Percentiles rank a stretch among this genome's conserved stretches.
Conservation (phyloP, 352 stramenopile species). For the Pythium graminicola region DNA sequence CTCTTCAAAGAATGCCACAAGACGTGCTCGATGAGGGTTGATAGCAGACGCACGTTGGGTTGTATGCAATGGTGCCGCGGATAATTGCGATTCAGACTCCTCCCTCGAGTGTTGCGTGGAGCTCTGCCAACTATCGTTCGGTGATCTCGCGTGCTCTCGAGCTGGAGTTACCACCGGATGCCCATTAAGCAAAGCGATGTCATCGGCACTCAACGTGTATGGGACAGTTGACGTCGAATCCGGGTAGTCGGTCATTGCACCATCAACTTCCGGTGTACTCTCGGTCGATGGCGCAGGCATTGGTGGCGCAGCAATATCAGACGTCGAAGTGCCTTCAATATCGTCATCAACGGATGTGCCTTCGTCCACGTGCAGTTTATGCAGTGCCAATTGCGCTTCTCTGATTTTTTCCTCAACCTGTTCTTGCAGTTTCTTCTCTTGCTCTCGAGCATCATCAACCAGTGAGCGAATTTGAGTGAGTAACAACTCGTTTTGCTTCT, state of each 20-base stretch:
- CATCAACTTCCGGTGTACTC: background rate
- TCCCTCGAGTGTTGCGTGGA: background rate
- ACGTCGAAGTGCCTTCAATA: background rate
- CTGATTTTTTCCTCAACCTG: constrained; percentile 18
- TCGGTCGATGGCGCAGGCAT: background rate
- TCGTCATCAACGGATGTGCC: constrained; percentile 3
- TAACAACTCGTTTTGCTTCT: constrained; percentile 78
- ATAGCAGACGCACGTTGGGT: background rate
- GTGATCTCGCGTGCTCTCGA: background rate
- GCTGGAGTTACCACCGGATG: constrained; percentile 14
- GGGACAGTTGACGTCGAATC: constrained; percentile 27
- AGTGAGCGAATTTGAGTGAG: constrained; percentile 73
- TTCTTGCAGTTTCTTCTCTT: constrained; percentile 41
- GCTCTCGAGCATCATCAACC: constrained; percentile 49
- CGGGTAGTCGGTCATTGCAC: background rate
- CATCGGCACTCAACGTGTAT: constrained; percentile 60
- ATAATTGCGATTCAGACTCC: background rate
- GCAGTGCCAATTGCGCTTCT: constrained; percentile 16
- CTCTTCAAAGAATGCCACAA: constrained; percentile 57
- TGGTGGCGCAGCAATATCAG: background rate
- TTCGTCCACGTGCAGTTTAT: constrained; percentile 16
- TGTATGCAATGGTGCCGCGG: background rate
- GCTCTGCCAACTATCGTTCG: background rate
- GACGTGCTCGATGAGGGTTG: constrained; percentile 41
- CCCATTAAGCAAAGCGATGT: constrained; percentile 74